phyloP scores from a whole-genome alignment of 2,329 filamentous ascomycete genomes.

The Xylariomycetidae sp. region DNA sequence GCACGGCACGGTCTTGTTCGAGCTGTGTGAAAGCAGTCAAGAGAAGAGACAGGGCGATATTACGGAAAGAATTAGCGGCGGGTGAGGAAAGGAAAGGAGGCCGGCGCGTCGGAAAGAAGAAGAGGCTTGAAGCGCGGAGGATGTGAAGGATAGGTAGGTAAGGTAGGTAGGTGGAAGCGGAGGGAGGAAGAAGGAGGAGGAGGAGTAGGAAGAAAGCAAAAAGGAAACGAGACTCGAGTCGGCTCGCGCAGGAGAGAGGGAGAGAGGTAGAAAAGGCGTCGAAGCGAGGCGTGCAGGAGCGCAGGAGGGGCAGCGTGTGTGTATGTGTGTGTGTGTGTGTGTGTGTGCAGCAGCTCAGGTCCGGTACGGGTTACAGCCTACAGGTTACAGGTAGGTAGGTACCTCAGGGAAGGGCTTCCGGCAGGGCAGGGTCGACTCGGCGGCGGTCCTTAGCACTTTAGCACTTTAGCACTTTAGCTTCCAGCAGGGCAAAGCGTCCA shows the following conservation, averaged over 20 bases:
- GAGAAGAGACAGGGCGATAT: slow-evolving; percentile 6
- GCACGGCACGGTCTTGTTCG: slow-evolving; percentile 6
- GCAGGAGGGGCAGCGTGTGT: slow-evolving; percentile 1
- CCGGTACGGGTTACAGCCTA: background rate
- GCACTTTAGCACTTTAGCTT: no score
- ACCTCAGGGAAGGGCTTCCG: no score
- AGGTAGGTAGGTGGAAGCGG: background rate
- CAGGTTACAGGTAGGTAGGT: no score
- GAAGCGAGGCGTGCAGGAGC: background rate
- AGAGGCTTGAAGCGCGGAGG: no score
- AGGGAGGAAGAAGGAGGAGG: slow-evolving; percentile 2
- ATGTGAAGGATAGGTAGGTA: no score
- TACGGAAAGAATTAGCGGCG: no score
- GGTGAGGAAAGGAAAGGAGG: no score
- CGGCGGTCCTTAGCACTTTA: no score
- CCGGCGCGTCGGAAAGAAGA: no score
- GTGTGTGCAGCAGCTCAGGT: slow-evolving; percentile 1
- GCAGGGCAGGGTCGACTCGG: no score
- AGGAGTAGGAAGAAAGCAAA: background rate
- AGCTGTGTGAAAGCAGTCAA: slow-evolving; percentile 8
- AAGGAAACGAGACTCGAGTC: background rate
- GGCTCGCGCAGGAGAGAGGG: background rate
- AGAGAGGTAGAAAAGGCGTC: slow-evolving; percentile 4
- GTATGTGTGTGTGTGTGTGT: slow-evolving; percentile 2
- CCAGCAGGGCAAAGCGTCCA: no score